Evolutionary conservation across 2,329 filamentous ascomycete species (phyloP).

Genomic region (Colletotrichum gloeosporioides): DNA sequence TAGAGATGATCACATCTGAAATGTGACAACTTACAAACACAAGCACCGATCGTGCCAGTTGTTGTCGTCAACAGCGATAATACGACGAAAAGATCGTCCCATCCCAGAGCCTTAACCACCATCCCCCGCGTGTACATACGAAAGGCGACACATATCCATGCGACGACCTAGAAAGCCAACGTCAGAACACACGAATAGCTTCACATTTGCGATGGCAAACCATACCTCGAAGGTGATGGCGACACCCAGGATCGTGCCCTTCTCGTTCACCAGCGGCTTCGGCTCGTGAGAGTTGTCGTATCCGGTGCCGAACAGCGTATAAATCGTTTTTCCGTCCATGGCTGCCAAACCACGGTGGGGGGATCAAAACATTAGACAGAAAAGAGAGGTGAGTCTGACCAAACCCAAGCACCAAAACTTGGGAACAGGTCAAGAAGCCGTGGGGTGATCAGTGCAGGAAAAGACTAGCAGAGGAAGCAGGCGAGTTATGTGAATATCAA

Average conservation of each 20-base stretch:
- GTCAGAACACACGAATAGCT: background rate
- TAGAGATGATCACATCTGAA: background rate
- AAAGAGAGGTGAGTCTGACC: background rate
- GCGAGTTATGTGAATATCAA: background rate
- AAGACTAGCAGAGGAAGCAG: background rate
- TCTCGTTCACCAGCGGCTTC: constrained; percentile 31
- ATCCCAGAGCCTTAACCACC: constrained; percentile 32
- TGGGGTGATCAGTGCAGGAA: background rate
- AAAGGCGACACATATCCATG: constrained; percentile 33
- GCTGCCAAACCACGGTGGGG: background rate
- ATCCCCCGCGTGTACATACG: constrained; percentile 31
- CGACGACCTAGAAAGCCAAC: constrained; percentile 24
- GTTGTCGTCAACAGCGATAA: constrained; percentile 31
- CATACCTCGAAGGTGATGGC: constrained; percentile 33
- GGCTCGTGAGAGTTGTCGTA: constrained; percentile 28
- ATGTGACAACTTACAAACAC: constrained; percentile 3
- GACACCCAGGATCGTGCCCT: constrained; percentile 31
- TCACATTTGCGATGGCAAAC: fast-evolving
- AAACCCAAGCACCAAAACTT: background rate
- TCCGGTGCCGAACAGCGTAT: background rate
- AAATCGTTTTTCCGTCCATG: constrained; percentile 10
- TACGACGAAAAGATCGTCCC: constrained; percentile 40
- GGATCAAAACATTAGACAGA: background rate
- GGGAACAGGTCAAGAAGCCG: background rate
- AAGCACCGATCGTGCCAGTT: background rate